Evolutionary conservation across 2,329 filamentous ascomycete genomes (phyloP).

Genomic region (Chaetomium sp.): DNA sequence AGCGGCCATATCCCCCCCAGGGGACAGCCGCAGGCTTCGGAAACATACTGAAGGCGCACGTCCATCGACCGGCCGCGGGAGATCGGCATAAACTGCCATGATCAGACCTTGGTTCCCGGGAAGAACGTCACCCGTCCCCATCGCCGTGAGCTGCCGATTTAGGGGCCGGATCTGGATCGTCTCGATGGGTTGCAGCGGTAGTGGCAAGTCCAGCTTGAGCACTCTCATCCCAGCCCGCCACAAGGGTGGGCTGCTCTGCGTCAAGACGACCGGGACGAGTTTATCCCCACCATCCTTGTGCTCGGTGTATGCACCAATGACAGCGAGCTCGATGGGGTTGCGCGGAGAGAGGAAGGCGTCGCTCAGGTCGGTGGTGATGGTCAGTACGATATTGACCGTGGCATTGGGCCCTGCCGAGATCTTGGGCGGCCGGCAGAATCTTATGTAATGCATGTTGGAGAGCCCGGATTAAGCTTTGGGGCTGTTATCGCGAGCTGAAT

Average conservation of each 20-base stretch:
- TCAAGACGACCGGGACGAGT: conserved; percentile 28
- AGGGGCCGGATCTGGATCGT: conserved; percentile 37
- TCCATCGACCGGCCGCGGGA: conserved; percentile 30
- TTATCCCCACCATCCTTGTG: conserved; percentile 28
- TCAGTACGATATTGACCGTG: conserved; percentile 51
- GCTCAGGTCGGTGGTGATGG: conserved; percentile 60
- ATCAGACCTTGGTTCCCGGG: conserved; percentile 42
- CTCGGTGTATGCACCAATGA: conserved; percentile 41
- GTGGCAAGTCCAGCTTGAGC: conserved; percentile 41
- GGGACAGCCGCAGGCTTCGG: conserved; percentile 39
- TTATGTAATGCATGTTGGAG: conserved; percentile 58
- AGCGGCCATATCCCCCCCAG: background rate
- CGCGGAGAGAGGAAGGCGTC: conserved; percentile 56
- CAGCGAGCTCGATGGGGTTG: conserved; percentile 47
- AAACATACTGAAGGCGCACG: conserved; percentile 36
- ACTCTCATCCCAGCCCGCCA: conserved; percentile 43
- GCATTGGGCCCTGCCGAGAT: conserved; percentile 36
- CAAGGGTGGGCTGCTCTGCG: conserved; percentile 18
- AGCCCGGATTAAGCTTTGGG: background rate
- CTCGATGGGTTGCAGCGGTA: conserved; percentile 32
- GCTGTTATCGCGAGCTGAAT: background rate
- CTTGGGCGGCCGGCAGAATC: conserved; percentile 53
- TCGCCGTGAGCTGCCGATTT: conserved; percentile 28
- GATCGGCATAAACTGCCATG: conserved; percentile 48
- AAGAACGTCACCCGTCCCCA: conserved; percentile 33